Evolutionary conservation across 2,329 filamentous ascomycete species (phyloP).

Genomic region (Xylaria sp.): DNA sequence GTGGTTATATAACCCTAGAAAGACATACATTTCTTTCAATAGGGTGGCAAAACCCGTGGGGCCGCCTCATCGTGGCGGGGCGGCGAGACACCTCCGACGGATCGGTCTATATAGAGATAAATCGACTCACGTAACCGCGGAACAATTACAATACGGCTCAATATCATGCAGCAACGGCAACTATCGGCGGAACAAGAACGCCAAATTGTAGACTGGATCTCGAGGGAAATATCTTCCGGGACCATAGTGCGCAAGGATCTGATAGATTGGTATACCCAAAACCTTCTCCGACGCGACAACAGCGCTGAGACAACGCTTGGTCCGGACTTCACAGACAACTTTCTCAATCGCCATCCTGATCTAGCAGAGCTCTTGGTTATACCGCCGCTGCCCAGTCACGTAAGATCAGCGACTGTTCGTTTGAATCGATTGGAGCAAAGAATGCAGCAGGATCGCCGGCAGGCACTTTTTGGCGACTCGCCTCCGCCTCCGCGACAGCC

Average conservation of each 20-base stretch:
- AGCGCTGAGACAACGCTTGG: constrained; percentile 8
- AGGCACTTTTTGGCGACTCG: constrained; percentile 21
- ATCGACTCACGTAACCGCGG: constrained; percentile 1
- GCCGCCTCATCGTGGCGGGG: no score
- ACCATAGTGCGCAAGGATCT: constrained; percentile 23
- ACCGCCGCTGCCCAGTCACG: constrained; percentile 13
- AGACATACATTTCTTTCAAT: no score
- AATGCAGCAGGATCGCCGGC: constrained; percentile 14
- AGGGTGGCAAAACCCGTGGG: no score
- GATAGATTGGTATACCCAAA: constrained; percentile 18
- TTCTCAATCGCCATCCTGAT: constrained; percentile 15
- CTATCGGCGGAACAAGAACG: constrained; percentile 14
- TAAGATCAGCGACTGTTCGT: background rate
- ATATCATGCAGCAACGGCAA: constrained; percentile 7
- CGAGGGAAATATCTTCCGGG: constrained; percentile 14
- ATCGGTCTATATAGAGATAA: background rate
- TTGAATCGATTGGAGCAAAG: constrained; percentile 21
- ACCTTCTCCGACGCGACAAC: constrained; percentile 16
- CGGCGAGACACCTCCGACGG: no score
- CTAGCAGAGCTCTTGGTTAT: constrained; percentile 6
- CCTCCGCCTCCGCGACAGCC: constrained; percentile 23
- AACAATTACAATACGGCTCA: background rate
- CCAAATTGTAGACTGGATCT: constrained; percentile 22
- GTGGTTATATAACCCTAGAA: no score
- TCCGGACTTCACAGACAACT: constrained; percentile 8